phyloP scores from a whole-genome alignment of 148 eudicot species.

The Rhododendron griersonianum region DNA sequence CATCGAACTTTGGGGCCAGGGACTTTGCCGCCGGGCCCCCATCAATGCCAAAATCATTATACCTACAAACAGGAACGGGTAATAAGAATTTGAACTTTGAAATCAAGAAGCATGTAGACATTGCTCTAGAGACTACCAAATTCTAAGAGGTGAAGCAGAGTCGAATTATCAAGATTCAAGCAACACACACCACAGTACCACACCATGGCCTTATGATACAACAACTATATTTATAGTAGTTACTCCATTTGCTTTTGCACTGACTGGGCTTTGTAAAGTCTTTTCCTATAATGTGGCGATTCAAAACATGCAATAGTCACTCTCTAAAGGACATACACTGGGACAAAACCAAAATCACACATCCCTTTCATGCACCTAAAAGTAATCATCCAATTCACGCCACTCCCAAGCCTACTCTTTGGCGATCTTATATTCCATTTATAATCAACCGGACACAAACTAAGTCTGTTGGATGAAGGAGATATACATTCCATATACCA shows the following conservation, averaged over 20 bases:
- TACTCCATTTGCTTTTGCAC: slow-evolving; percentile 1
- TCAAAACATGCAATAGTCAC: slow-evolving; percentile 1
- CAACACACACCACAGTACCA: background rate
- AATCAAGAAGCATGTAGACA: background rate
- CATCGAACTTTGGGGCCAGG: slow-evolving; percentile 56
- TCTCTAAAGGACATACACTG: background rate
- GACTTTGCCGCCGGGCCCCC: slow-evolving; percentile 78
- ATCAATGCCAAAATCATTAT: slow-evolving; percentile 63
- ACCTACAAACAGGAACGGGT: slow-evolving; percentile 38
- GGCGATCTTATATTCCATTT: background rate
- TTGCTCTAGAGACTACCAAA: background rate
- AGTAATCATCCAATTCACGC: background rate
- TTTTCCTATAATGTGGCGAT: background rate
- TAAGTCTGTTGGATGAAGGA: background rate
- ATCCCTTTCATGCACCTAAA: background rate
- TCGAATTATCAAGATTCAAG: background rate
- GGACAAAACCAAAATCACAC: background rate
- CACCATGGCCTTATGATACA: background rate
- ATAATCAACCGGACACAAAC: background rate
- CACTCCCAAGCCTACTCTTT: background rate
- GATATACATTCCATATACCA: background rate
- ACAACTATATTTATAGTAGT: background rate
- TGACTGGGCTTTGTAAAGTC: background rate
- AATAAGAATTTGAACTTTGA: background rate
- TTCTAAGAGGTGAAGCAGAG: background rate